A percentile compares a stretch with the other conserved stretches of the same genome.
Conservation (phyloP, 345 rosid species). For the Odontarrhena argentea region DNA sequence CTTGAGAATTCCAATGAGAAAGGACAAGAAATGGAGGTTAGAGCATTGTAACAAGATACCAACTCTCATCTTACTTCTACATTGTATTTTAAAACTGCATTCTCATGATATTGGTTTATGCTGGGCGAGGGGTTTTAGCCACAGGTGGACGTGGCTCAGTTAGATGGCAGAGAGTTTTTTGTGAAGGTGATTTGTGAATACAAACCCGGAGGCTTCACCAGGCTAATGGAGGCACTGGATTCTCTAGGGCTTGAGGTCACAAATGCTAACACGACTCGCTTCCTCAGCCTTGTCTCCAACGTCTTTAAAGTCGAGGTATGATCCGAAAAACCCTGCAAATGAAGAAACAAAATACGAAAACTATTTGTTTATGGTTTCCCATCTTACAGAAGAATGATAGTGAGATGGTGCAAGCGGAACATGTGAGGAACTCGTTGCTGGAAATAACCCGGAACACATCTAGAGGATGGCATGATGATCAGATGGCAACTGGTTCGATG, state of each 20-base stretch:
- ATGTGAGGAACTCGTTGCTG: constrained; percentile 73
- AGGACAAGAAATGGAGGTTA: constrained; percentile 94
- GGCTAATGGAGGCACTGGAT: constrained; percentile 81
- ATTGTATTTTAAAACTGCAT: neutral
- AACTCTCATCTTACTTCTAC: constrained; percentile 9
- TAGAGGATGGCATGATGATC: constrained; percentile 54
- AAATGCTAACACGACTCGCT: constrained; percentile 80
- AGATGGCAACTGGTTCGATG: constrained; percentile 44
- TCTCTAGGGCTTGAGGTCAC: constrained; percentile 85
- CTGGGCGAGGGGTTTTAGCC: constrained; percentile 51
- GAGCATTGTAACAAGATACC: constrained; percentile 15
- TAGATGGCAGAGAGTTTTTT: constrained; percentile 82
- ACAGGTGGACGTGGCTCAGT: constrained; percentile 89
- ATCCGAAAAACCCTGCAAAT: constrained; percentile 12
- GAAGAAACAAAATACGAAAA: constrained; percentile 10
- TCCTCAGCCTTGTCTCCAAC: constrained; percentile 76
- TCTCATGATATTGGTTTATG: constrained; percentile 17
- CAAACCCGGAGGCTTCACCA: constrained; percentile 78
- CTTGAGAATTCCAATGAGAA: constrained; percentile 54
- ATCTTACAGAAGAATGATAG: constrained; percentile 65
- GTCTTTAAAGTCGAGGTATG: constrained; percentile 86
- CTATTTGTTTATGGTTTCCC: constrained; percentile 5
- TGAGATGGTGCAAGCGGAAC: constrained; percentile 79
- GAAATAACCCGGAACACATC: constrained; percentile 67
- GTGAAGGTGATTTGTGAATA: constrained; percentile 90